These are phyloP conservation scores for Oxyria digyna DNA, from an alignment of 148 eudicot species.

Conservation along the genomic window DNA sequence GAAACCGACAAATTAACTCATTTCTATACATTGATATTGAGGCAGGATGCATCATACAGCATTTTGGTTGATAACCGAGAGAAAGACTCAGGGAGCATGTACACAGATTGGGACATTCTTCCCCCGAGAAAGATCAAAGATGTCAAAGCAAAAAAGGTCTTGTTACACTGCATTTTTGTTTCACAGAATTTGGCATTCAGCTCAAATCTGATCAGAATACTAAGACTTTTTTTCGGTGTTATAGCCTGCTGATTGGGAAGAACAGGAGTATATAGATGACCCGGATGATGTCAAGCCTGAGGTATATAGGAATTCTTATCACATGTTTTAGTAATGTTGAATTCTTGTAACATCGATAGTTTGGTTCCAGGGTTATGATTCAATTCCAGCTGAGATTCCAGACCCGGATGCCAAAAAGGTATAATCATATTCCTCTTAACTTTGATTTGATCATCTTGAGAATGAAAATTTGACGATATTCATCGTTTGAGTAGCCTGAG, in stretches of 20 bases:
- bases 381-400: constrained; percentile 76
- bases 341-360: neutral
- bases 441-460: neutral
- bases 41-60: constrained; percentile 93
- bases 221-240: constrained; percentile 13
- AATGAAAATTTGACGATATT: neutral
- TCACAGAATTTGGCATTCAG: neutral
- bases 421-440: neutral
- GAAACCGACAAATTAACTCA: constrained; percentile 91
- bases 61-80: constrained; percentile 70
- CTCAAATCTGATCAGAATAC: neutral
- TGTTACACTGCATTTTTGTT: neutral
- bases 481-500: constrained; percentile 26
- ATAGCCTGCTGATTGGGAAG: constrained; percentile 92
- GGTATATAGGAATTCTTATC: constrained; percentile 26
- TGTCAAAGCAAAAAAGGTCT: constrained; percentile 70
- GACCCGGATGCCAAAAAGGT: constrained; percentile 93
- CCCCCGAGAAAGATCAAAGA: constrained; percentile 86
- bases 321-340: neutral
- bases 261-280: constrained; percentile 78
- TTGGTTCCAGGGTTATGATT: constrained; percentile 79
- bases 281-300: constrained; percentile 73
- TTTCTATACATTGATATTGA: constrained; percentile 78
- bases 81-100: constrained; percentile 90
- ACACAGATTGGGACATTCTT: constrained; percentile 92